Base-by-base conservation (phyloP, 2,329 filamentous ascomycete genomes). In the Claviceps pusilla region DNA sequence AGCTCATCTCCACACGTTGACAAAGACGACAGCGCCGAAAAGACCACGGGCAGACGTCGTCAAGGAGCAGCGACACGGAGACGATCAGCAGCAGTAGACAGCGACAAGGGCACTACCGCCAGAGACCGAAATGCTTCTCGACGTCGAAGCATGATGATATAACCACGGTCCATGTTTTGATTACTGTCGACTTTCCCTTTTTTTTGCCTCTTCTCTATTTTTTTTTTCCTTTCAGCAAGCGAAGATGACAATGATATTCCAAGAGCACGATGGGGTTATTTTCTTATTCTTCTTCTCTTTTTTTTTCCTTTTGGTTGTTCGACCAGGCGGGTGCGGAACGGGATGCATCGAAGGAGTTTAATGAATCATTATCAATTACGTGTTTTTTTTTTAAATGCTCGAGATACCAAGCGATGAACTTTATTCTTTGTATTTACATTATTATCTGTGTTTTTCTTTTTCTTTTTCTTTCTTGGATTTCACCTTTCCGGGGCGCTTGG, bases 121-220 rank as follows among this genome's bases (percentile, higher is more conserved):
- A 60, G 57, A 53, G 64, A 67, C 24, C 64, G 63, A 31, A 60
- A 62, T 54, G 69, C 62, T 39, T 71, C 72, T 55, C 69, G 78
- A 61, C 69, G 78, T 59, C 71, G 77, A 60, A 81, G 77, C 63
- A 81, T 80, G 76, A 79, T 82, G 77, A 64, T 80, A 65, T 80
- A 70, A 78, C 60, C 60, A 63, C 10, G n/a, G n/a, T 12, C 4
- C 24, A 47, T 35, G 53, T 79, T 70, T 76, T 60, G 59, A 24
- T 14, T 41, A 29, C 39, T 41, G 28, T 7, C 31, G 19, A n/a
- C 14, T 33, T 31, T 16, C n/a, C 31, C 41, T 9, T 33, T 33
- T 37, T 24, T 47, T 37, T 47, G 29, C 10, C 43, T 29, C 51
- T 50, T 43, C 33, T 5, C 29, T 45, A 2, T 45, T 24, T 45